Conservation (phyloP, 352 stramenopile genomes). For the Phytophthora meadii region DNA sequence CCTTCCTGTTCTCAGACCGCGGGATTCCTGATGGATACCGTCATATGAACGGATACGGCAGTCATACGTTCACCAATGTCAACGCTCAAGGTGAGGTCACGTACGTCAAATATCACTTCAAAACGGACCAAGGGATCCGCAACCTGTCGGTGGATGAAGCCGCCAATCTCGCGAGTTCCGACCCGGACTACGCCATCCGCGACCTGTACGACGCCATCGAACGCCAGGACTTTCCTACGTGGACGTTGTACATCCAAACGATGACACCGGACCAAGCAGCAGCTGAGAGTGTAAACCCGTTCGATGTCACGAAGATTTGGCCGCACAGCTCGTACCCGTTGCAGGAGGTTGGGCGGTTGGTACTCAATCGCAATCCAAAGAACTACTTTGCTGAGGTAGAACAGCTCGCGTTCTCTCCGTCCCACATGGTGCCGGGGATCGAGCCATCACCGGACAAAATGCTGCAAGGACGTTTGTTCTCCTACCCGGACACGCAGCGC, state of each 20-base stretch:
- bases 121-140: slow-evolving; percentile 90
- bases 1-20: slow-evolving; percentile 90
- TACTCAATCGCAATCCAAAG: slow-evolving; percentile 91
- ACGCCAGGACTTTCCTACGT: slow-evolving; percentile 67
- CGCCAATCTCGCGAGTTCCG: slow-evolving; percentile 56
- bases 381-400: slow-evolving; percentile 95
- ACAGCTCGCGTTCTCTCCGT: slow-evolving; percentile 91
- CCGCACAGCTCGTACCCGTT: slow-evolving; percentile 86
- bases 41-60: slow-evolving; percentile 93
- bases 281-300: slow-evolving; percentile 78
- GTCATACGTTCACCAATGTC: slow-evolving; percentile 92
- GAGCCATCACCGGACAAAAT: slow-evolving; percentile 88
- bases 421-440: slow-evolving; percentile 91
- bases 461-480: slow-evolving; percentile 89
- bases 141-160: slow-evolving; percentile 89
- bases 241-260: slow-evolving; percentile 92
- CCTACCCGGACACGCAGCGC: slow-evolving; percentile 88
- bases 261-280: slow-evolving; percentile 85
- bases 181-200: slow-evolving; percentile 92
- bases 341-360: slow-evolving; percentile 82
- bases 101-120: slow-evolving; percentile 95
- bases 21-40: slow-evolving; percentile 89
- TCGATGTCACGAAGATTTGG: slow-evolving; percentile 95
- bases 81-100: slow-evolving; percentile 73
- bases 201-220: slow-evolving; percentile 93